These are phyloP conservation scores for Eucalyptus tenuipes DNA, from an alignment of 345 rosid genomes.

Conservation along the genomic window DNA sequence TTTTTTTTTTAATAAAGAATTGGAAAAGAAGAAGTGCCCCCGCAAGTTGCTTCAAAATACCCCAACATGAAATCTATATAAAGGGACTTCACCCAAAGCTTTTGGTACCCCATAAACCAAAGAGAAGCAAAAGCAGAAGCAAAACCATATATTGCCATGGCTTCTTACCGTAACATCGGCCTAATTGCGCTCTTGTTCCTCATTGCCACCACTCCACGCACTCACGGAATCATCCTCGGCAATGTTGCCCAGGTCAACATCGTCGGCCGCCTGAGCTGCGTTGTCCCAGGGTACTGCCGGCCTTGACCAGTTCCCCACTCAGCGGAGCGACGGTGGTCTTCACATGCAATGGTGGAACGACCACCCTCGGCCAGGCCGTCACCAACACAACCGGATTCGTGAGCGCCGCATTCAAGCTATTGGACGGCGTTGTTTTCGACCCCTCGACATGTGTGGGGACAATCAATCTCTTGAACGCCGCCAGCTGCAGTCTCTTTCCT, in stretches of 20 bases:
- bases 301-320: not conserved
- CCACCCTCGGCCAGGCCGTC: not conserved
- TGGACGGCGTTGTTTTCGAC: not conserved
- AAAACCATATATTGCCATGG: not conserved
- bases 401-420: not conserved
- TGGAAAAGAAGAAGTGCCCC: not conserved
- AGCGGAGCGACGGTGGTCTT: not conserved
- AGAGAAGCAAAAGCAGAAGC: too few species aligned
- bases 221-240: constrained; percentile 37
- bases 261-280: not conserved
- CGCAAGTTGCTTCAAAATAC: not conserved
- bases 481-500: not conserved
- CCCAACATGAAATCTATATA: too few species aligned
- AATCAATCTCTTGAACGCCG: not conserved
- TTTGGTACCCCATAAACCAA: too few species aligned
- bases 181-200: constrained; percentile 40
- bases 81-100: too few species aligned
- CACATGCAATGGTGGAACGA: not conserved
- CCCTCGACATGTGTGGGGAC: not conserved
- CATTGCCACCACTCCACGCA: constrained; percentile 6
- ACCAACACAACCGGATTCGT: not conserved
- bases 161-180: constrained; percentile 41
- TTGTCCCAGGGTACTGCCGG: not conserved
- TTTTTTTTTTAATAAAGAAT: not conserved
- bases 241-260: constrained; percentile 12